A percentile compares a stretch with the other conserved stretches of the same genome.
phyloP scores from a whole-genome alignment of 1,284 basidiomycete species.

The Ustilago hordei region DNA sequence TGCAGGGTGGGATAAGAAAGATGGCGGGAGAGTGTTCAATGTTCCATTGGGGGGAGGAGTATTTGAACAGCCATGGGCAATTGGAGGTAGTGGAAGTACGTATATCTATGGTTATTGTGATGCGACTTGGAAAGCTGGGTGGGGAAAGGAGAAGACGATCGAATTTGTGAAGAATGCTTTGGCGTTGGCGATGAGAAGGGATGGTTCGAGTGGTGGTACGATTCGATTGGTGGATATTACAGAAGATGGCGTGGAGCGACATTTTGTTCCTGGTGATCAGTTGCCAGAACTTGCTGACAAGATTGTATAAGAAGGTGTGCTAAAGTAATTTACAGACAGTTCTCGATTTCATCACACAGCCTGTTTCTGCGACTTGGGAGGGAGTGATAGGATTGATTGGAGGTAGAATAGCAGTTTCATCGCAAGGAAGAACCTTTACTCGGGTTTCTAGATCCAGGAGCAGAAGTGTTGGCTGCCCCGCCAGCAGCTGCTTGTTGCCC shows the following conservation, averaged over 20 bases:
- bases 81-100: slow-evolving; percentile 82
- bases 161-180: slow-evolving; percentile 94
- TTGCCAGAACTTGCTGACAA: slow-evolving; percentile 58
- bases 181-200: slow-evolving; percentile 94
- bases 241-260: slow-evolving; percentile 86
- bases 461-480: slow-evolving; percentile 7
- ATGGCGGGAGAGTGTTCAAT: slow-evolving; percentile 95
- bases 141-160: slow-evolving; percentile 89
- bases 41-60: slow-evolving; percentile 70
- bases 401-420: background rate
- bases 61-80: slow-evolving; percentile 67
- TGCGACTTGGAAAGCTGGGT: slow-evolving; percentile 95
- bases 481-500: background rate
- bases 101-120: slow-evolving; percentile 99
- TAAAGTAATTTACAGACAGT: no score
- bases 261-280: slow-evolving; percentile 87
- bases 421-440: slow-evolving; percentile 46
- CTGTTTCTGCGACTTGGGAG: no score
- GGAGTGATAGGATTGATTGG: no score
- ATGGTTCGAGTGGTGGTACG: slow-evolving; percentile 96
- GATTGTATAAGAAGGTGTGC: slow-evolving; percentile 53
- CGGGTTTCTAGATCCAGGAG: slow-evolving; percentile 28
- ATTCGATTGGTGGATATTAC: slow-evolving; percentile 98
- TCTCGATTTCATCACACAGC: background rate
- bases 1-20: slow-evolving; percentile 94